phyloP scores from a whole-genome alignment of 768 basidiomycete species.

The Psilocybe tampanensis region DNA sequence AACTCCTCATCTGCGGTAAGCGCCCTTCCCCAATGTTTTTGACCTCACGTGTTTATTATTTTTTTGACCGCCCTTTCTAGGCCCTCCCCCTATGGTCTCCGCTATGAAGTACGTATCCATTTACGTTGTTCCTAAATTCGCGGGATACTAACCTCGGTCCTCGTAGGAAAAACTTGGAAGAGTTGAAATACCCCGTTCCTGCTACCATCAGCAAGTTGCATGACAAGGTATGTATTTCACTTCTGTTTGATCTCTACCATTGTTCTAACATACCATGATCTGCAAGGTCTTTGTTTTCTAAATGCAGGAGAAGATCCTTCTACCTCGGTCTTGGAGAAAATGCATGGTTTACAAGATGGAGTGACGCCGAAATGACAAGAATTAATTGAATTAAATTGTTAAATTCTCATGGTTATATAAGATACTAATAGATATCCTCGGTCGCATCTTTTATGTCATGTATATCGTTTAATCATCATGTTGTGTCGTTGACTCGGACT shows the following conservation, averaged over 20 bases:
- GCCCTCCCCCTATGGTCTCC: conserved; percentile 29
- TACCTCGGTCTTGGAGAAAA: neutral
- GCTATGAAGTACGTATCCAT: conserved; percentile 14
- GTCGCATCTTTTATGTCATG: neutral
- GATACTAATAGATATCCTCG: neutral
- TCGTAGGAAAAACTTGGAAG: conserved; percentile 82
- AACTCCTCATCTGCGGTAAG: conserved; percentile 83
- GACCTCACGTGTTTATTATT: neutral
- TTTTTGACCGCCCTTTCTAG: conserved; percentile 33
- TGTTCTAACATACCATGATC: conserved; percentile 11
- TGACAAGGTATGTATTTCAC: conserved; percentile 62
- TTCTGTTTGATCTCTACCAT: conserved; percentile 5
- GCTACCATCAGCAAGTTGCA: conserved; percentile 91
- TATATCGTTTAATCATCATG: conserved; percentile 6
- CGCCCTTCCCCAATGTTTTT: neutral
- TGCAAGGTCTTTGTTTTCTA: conserved; percentile 48
- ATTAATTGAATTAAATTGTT: neutral
- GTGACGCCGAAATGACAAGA: neutral
- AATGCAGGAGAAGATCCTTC: conserved; percentile 2
- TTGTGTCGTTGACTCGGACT: conserved; percentile 46
- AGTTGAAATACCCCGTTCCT: conserved; percentile 86
- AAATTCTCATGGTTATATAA: neutral
- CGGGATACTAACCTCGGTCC: conserved; percentile 13
- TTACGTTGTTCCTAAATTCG: neutral
- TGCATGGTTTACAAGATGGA: too few species aligned